These are phyloP conservation scores for Erigeron philadelphicus DNA, from an alignment of 140 eudicot species.

Conservation along the genomic window DNA sequence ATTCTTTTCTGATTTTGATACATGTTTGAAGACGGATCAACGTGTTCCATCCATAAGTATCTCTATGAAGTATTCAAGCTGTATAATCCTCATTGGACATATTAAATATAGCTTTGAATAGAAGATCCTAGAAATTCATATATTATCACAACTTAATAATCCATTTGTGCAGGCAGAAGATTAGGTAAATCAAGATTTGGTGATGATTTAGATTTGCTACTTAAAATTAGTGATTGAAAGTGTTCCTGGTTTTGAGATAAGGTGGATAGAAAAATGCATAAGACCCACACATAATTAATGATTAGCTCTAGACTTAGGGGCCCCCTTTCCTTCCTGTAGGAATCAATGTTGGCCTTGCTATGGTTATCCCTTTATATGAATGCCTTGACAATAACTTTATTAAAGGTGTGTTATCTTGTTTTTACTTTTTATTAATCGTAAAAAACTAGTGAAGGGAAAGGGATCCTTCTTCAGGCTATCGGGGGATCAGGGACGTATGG, in stretches of 20 bases:
- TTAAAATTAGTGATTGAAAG: conserved; percentile 20
- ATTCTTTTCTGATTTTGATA: background rate
- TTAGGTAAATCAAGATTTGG: conserved; percentile 24
- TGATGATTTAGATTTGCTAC: conserved; percentile 19
- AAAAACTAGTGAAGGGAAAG: too few species aligned
- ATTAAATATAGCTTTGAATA: background rate
- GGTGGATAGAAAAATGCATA: conserved; percentile 15
- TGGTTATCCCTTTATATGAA: conserved; percentile 9
- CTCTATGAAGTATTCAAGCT: background rate
- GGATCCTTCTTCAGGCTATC: too few species aligned
- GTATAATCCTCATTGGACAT: background rate
- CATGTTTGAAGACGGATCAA: conserved; percentile 13
- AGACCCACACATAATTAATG: conserved; percentile 20
- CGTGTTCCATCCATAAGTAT: background rate
- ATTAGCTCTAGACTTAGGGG: conserved; percentile 21
- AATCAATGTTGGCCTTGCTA: conserved; percentile 17
- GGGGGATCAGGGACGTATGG: too few species aligned
- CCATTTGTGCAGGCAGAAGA: conserved; percentile 21
- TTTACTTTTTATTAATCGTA: background rate
- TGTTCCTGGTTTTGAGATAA: conserved; percentile 27
- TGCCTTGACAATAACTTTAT: conserved; percentile 5
- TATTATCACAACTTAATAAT: conserved; percentile 13
- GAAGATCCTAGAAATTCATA: conserved; percentile 19
- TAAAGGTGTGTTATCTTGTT: background rate
- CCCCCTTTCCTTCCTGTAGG: conserved; percentile 18